Evolutionary conservation across 768 basidiomycete species (phyloP).

Genomic region (Chlorophyllum brunneum): DNA sequence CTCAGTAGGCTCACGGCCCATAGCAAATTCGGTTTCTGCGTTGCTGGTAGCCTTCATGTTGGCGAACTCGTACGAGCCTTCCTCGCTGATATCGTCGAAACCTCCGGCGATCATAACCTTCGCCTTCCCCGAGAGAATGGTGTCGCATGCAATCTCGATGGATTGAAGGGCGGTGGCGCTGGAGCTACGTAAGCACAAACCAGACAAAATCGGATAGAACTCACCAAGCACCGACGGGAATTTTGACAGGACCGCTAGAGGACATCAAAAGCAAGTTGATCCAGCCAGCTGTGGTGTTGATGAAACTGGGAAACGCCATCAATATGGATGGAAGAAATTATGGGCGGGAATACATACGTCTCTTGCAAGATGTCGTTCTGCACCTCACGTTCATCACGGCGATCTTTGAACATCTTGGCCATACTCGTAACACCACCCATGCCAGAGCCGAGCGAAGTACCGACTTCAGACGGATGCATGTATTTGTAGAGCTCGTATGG

Average conservation of each 20-base stretch:
- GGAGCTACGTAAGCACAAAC: not conserved
- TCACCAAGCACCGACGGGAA: conserved; percentile 97
- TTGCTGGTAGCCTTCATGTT: conserved; percentile 99
- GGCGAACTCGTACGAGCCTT: conserved; percentile 98
- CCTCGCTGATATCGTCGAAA: conserved; percentile 97
- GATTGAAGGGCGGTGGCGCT: conserved; percentile 98
- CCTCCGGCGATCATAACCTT: conserved; percentile 99
- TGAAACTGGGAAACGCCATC: conserved; percentile 61
- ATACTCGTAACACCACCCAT: conserved; percentile 95
- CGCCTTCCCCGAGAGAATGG: conserved; percentile 91
- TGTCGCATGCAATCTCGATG: conserved; percentile 96
- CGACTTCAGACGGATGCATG: conserved; percentile 95
- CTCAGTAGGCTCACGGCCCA: conserved; percentile 98
- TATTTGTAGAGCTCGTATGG: conserved; percentile 97
- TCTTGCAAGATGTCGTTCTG: conserved; percentile 99
- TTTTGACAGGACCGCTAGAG: conserved; percentile 97
- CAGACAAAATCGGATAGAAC: conserved; percentile 21
- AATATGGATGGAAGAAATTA: conserved; percentile 9
- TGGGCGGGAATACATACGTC: conserved; percentile 58
- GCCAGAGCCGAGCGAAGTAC: conserved; percentile 90
- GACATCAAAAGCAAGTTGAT: conserved; percentile 92
- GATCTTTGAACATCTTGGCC: conserved; percentile 98
- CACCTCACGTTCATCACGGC: conserved; percentile 95
- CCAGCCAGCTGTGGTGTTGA: conserved; percentile 99
- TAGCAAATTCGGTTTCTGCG: conserved; percentile 94